Conservation (phyloP, 805 yeast species). For the Starmera quercuum region DNA sequence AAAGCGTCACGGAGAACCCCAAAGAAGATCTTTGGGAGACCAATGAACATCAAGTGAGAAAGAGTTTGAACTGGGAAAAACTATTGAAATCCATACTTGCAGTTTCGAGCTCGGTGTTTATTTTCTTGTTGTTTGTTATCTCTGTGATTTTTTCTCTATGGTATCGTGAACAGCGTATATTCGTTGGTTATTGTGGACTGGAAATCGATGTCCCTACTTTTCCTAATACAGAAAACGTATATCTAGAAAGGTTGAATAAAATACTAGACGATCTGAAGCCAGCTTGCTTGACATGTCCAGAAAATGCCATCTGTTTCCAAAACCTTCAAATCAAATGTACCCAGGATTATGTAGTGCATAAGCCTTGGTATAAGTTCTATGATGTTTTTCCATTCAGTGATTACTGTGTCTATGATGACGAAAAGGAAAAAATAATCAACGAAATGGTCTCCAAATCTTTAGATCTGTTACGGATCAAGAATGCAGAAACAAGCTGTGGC, state of each 20-base stretch:
- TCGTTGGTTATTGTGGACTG: constrained; percentile 71
- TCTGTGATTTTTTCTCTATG: constrained; percentile 39
- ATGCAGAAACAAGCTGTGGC: constrained; percentile 60
- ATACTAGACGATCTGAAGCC: constrained; percentile 47
- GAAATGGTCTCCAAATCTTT: constrained; percentile 61
- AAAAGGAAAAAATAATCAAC: constrained; percentile 57
- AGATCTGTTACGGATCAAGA: constrained; percentile 55
- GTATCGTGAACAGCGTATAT: constrained; percentile 56
- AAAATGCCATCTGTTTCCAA: constrained; percentile 67
- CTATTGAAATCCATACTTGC: constrained; percentile 3
- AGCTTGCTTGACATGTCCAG: constrained; percentile 70
- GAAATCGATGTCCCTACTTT: constrained; percentile 41
- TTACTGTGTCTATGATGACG: constrained; percentile 66
- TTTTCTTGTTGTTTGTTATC: constrained; percentile 29
- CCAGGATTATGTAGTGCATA: constrained; percentile 47
- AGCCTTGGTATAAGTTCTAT: constrained; percentile 47
- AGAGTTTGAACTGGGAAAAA: neutral
- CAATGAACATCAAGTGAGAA: constrained; percentile 8
- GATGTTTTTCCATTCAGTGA: constrained; percentile 57
- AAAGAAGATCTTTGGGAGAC: constrained; percentile 4
- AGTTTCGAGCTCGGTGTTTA: constrained; percentile 16
- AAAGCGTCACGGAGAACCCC: too few relatives aligned
- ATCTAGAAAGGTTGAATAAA: constrained; percentile 31
- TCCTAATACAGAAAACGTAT: constrained; percentile 20
- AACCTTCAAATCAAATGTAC: constrained; percentile 58